Evolutionary conservation across 202 grass and related monocot genomes (phyloP).

Genomic region (Saccharum hybrid): DNA sequence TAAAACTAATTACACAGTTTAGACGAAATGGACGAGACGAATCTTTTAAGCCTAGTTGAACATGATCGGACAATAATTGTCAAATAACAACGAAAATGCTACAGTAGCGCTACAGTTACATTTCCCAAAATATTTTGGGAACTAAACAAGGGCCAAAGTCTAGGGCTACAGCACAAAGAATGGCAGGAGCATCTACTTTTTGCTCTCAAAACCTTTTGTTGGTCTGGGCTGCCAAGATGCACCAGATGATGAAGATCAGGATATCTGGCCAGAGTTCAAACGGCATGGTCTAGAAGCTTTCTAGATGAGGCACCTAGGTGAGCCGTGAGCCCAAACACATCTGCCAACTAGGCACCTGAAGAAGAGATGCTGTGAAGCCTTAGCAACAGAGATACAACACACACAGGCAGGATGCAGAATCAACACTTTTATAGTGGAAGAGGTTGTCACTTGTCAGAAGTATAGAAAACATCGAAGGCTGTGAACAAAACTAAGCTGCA

Average conservation of each 20-base stretch:
- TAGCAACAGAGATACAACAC: not conserved
- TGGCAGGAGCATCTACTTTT: not conserved
- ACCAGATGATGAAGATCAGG: not conserved
- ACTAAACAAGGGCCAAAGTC: not conserved
- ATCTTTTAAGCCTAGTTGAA: no score
- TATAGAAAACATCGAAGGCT: not conserved
- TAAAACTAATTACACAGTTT: no score
- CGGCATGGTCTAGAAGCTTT: not conserved
- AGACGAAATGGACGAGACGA: no score
- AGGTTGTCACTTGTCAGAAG: not conserved
- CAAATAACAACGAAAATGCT: no score
- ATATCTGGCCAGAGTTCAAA: not conserved
- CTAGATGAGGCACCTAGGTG: not conserved
- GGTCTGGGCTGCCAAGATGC: not conserved
- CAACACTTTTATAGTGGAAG: not conserved
- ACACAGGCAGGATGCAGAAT: not conserved
- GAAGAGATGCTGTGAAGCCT: conserved; percentile 1
- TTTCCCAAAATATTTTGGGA: no score
- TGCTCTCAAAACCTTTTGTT: not conserved
- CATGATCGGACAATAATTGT: no score
- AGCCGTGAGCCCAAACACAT: not conserved
- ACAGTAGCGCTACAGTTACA: no score
- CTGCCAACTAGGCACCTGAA: not conserved
- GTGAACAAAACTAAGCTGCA: not conserved
- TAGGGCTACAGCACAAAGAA: conserved; percentile 16